A percentile compares a stretch with the other conserved stretches of the same genome.
phyloP scores from a whole-genome alignment of 1,284 basidiomycete genomes.

The Porogramme epimiltina region DNA sequence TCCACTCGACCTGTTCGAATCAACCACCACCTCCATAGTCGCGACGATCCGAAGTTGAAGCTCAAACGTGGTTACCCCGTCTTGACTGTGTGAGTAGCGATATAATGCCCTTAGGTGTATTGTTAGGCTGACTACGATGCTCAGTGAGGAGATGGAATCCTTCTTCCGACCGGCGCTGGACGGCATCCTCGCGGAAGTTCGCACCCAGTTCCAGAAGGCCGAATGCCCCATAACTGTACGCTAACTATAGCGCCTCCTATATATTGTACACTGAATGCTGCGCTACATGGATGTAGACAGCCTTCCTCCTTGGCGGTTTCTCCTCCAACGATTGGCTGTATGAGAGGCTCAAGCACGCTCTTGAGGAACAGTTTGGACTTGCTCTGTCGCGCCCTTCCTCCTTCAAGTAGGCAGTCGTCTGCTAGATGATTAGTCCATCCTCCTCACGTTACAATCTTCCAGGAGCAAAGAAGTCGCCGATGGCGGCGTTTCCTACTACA shows the following conservation, averaged over 20 bases:
- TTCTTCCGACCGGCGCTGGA: constrained; percentile 42
- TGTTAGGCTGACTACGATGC: not conserved
- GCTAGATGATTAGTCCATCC: no score
- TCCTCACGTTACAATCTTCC: no score
- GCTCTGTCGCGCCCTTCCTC: not conserved
- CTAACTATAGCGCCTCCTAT: not conserved
- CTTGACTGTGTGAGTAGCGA: constrained; percentile 1
- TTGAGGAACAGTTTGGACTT: not conserved
- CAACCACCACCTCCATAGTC: constrained; percentile 35
- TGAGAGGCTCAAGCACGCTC: not conserved
- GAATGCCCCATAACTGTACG: not conserved
- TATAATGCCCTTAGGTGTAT: no score
- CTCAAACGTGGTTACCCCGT: constrained; percentile 7
- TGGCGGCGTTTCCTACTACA: not conserved
- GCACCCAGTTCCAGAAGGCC: constrained; percentile 28
- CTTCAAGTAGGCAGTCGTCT: constrained; percentile 29
- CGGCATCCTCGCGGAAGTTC: constrained; percentile 35
- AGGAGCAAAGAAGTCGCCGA: not conserved
- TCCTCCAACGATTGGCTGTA: not conserved
- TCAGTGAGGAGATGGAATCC: constrained; percentile 33
- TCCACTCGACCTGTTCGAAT: constrained; percentile 22
- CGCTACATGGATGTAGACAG: not conserved
- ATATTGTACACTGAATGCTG: not conserved
- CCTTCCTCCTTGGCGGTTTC: not conserved
- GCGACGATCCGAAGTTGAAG: constrained; percentile 12